Evolutionary conservation across 768 basidiomycete species (phyloP).

Genomic region (Auriculariales sp.): DNA sequence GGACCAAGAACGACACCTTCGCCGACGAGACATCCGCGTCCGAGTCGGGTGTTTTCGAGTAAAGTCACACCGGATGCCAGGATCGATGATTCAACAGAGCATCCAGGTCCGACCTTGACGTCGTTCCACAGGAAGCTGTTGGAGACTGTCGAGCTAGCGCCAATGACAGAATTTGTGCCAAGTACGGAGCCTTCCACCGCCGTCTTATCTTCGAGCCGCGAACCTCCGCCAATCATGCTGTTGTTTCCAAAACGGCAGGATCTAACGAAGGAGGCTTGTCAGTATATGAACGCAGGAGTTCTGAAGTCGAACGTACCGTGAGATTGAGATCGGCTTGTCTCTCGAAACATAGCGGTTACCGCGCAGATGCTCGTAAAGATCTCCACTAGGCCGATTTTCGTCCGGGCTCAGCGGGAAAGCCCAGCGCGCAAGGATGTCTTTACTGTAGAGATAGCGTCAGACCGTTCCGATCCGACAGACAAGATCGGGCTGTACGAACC

Average conservation of each 20-base stretch:
- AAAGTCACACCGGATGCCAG: conserved; percentile 67
- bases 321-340: conserved; percentile 60
- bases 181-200: conserved; percentile 62
- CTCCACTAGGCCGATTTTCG: conserved; percentile 74
- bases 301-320: conserved; percentile 40
- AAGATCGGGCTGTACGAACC: conserved; percentile 26
- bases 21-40: conserved; percentile 65
- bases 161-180: conserved; percentile 61
- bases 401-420: conserved; percentile 94
- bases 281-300: not conserved
- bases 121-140: conserved; percentile 78
- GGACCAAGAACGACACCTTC: conserved; percentile 72
- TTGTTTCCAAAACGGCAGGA: conserved; percentile 72
- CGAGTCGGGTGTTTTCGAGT: conserved; percentile 49
- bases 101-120: conserved; percentile 53
- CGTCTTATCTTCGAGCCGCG: conserved; percentile 51
- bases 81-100: conserved; percentile 64
- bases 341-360: conserved; percentile 84
- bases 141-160: conserved; percentile 48
- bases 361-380: conserved; percentile 70
- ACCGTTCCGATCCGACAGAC: not conserved
- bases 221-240: conserved; percentile 72
- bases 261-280: conserved; percentile 22
- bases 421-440: conserved; percentile 87
- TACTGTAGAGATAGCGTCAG: conserved; percentile 31